Base-by-base conservation (phyloP, 2,329 filamentous ascomycete species). In the Helotiales sp. region DNA sequence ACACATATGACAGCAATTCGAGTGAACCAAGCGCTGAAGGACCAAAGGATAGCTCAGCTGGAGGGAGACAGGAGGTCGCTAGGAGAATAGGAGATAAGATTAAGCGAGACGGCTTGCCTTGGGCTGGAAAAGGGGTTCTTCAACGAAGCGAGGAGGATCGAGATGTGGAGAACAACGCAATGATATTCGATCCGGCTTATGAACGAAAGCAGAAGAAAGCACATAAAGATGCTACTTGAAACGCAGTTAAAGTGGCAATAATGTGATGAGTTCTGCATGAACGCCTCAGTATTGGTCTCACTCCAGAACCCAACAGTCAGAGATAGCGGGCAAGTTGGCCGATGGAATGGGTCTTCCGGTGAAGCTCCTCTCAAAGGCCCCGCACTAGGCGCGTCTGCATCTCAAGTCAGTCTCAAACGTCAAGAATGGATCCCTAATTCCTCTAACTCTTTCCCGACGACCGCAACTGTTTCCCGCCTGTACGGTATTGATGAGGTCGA, bases 311-410 rank as follows among this genome's bases (percentile, higher is more conserved):
- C 46, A 25, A 44, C 40, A 25, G 40, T 29, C 5, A 47, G 54
- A 52, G 47, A 57, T 47, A 42, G 51, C 54, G 50, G 55, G 31
- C 55, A 54, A 58, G 17, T 54, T 57, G 49, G 54, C 29, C 29
- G 36, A 30, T 31, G 25, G 27, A 53, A 29, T 36, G 22, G 25
- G 51, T 22, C 36, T 30, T 42, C 55, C 42, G 55, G 24, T 30
- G 44, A 53, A 19, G 19, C 25, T 25, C 25, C 24, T 31, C 42
- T 55, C 53, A 40, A 42, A 9, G 44, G 46, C 47, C 54, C 55
- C 56, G 51, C 56, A 54, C 34, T 31, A 27, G 42, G 42, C 31
- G 42, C 42, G 31, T 47, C 44, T 40, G 42, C 42, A 40, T 47
- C 44, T 42, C 33, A 33, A 9, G 46, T 48, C 25, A 17, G 10